Base-by-base conservation (phyloP, 768 basidiomycete species). In the Rhodotorula toruloides region DNA sequence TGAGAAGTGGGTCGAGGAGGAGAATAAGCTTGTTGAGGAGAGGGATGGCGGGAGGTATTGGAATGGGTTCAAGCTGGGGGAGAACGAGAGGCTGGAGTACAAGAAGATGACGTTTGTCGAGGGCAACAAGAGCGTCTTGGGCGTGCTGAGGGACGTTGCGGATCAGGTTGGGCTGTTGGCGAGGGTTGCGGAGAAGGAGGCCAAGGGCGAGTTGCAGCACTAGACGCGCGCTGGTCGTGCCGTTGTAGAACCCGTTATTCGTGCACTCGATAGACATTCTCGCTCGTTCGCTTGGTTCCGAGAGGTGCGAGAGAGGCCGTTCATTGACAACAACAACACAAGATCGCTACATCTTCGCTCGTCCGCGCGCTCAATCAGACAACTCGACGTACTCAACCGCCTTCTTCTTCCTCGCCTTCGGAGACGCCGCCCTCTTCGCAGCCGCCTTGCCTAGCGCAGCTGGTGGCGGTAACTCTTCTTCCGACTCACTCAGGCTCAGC, bases 91-190 rank as follows among this genome's bases (percentile, higher is more conserved):
- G 0, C 80, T 98, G 8, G 83, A 84, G 42, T 99, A 93, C 74
- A 87, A 88, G 46, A 92, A 96, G 77, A 94, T 94, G 79, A 87
- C 88, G 9, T 98, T 93, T 74, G 77, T 91, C 0, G 79, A 87
- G 46, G 94, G 92, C 54, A 99, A 97, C 76, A 79, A 79, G 63
- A 86, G 91, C 64, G 92, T 99, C 2, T 72, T 90, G 36, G 82
- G 83, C n/a, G 88, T 92, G 10, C 81, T 99, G 53, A 83, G 81
- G 76, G 83, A 84, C 47, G 94, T 99, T 29, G 92, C 93, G 22
- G 81, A 92, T 64, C 96, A 99, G 80, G 84, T 90, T 43, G 84
- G 82, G 74, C 82, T 99, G 54, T 79, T 99, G 58, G 85, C 85
- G 31, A 84, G 82, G 74, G 94, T 98, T 12, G 92, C 91, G 21